Evolutionary conservation across 176 grass and related monocot genomes (phyloP).

Genomic region (Lolium perenne): DNA sequence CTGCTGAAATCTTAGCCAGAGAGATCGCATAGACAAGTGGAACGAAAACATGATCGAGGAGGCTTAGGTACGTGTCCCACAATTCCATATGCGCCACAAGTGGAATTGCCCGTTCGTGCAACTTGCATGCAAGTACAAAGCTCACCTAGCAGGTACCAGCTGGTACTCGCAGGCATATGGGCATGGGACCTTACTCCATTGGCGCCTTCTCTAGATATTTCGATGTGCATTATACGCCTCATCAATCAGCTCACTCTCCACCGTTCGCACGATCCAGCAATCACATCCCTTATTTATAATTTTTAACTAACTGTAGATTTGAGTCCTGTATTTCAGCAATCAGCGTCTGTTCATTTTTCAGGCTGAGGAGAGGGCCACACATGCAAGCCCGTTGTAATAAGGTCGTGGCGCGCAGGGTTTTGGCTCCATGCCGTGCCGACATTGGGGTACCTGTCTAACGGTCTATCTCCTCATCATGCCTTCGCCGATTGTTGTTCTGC

Average conservation of each 20-base stretch:
- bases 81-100: background rate
- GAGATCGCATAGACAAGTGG: background rate
- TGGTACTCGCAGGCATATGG: background rate
- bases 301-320: too few species aligned
- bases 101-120: background rate
- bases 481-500: background rate
- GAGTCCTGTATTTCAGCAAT: too few species aligned
- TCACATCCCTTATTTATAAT: too few species aligned
- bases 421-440: background rate
- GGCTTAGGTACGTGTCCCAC: background rate
- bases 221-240: background rate
- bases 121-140: background rate
- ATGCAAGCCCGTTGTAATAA: too few species aligned
- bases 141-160: background rate
- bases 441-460: conserved; percentile 9
- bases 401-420: too few species aligned
- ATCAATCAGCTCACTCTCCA: background rate
- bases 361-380: too few species aligned
- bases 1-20: background rate
- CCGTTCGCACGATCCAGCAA: background rate
- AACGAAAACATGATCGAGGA: background rate
- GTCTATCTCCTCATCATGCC: background rate
- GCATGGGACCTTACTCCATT: conserved; percentile 24
- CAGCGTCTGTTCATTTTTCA: too few species aligned
- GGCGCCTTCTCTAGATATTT: conserved; percentile 34